These are phyloP conservation scores for Pseudogymnoascus sp. DNA, from an alignment of 2,329 filamentous ascomycete genomes.

Conservation along the genomic window DNA sequence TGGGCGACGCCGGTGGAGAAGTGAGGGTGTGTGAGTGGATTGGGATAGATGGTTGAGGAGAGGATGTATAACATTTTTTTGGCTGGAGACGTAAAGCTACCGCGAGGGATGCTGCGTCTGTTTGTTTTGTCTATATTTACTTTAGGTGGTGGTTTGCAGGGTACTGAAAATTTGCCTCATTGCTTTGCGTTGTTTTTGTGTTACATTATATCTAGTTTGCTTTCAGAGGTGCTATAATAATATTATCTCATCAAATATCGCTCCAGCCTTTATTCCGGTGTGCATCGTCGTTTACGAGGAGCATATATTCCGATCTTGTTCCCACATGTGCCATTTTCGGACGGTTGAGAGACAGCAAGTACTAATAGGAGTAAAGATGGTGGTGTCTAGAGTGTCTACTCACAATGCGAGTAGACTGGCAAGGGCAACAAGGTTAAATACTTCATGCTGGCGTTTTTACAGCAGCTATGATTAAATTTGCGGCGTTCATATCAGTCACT, in stretches of 20 bases:
- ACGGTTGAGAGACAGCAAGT: no score
- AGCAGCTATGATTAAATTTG: no score
- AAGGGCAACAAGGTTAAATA: no score
- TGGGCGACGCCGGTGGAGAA: conserved; percentile 19
- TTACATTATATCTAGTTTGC: background rate
- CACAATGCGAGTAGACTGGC: no score
- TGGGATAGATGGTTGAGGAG: background rate
- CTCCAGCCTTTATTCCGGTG: background rate
- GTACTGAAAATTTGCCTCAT: background rate
- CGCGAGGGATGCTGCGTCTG: conserved; percentile 2
- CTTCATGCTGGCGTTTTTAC: no score
- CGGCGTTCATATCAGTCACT: no score
- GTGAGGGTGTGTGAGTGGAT: background rate
- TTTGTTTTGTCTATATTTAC: background rate
- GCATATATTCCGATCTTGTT: background rate
- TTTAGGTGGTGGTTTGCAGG: background rate
- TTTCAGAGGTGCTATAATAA: background rate
- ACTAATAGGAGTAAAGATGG: no score
- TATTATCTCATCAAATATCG: background rate
- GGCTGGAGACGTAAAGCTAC: background rate
- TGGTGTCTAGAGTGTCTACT: no score
- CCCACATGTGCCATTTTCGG: no score
- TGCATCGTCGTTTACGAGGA: background rate
- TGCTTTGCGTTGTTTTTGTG: background rate
- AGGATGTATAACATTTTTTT: background rate